These are phyloP conservation scores for Aspergillus affinis DNA, from an alignment of 495 filamentous ascomycete species.

Conservation along the genomic window DNA sequence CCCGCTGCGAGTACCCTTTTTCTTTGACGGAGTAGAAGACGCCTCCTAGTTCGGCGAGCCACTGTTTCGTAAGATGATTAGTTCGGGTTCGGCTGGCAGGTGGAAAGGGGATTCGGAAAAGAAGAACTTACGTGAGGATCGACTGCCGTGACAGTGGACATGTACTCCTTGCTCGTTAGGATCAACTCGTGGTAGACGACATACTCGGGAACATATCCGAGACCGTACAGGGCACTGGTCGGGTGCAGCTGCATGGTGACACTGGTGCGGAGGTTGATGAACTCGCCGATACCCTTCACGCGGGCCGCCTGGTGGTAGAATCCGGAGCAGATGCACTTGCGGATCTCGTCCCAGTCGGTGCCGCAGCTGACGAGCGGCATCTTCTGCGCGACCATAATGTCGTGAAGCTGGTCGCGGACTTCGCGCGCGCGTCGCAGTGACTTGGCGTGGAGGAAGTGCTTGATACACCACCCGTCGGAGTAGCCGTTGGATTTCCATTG, in stretches of 20 bases:
- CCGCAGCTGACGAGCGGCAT: constrained; percentile 87
- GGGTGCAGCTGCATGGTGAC: constrained; percentile 94
- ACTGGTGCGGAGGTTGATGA: constrained; percentile 91
- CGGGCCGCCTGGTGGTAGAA: constrained; percentile 99
- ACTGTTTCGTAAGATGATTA: constrained; percentile 39
- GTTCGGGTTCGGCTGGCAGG: neutral
- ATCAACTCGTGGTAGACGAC: constrained; percentile 99
- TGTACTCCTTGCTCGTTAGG: constrained; percentile 95
- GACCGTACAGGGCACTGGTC: constrained; percentile 86
- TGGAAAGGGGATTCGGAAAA: constrained; percentile 1
- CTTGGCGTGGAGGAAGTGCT: constrained; percentile 92
- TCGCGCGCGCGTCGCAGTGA: constrained; percentile 87
- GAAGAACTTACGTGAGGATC: constrained; percentile 72
- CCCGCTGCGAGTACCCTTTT: constrained; percentile 89
- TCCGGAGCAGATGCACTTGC: constrained; percentile 95
- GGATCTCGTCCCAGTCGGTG: constrained; percentile 93
- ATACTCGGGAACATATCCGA: constrained; percentile 93
- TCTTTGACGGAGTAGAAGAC: constrained; percentile 98
- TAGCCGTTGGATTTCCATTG: constrained; percentile 93
- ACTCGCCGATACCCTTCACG: constrained; percentile 95
- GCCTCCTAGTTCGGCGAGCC: constrained; percentile 97
- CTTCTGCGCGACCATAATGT: constrained; percentile 93
- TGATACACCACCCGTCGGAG: constrained; percentile 87
- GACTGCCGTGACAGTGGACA: constrained; percentile 95
- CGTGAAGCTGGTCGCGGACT: constrained; percentile 86